Conservation (phyloP, 73 alveolate genomes). For the Paramecium tetraurelia region DNA sequence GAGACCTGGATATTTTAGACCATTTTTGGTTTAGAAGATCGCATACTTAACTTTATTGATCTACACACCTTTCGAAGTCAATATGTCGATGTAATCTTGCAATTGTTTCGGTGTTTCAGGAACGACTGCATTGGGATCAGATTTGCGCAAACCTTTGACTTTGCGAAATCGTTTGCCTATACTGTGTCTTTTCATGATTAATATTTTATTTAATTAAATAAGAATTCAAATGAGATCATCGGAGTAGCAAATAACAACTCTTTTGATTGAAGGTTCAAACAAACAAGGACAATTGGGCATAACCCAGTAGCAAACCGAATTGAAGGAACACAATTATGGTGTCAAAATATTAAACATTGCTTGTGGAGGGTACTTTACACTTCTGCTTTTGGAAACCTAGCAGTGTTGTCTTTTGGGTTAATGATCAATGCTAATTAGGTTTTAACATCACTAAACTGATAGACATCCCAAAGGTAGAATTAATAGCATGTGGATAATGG, state of each 20-base stretch:
- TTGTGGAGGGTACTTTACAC: not conserved
- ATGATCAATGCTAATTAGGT: not conserved
- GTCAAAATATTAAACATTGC: not conserved
- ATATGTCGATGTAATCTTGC: not conserved
- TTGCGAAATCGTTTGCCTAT: not conserved
- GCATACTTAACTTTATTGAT: constrained; percentile 37
- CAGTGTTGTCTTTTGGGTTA: not conserved
- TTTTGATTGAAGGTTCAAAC: not conserved
- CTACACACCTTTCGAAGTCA: not conserved
- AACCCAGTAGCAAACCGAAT: not conserved
- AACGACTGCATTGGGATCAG: not conserved
- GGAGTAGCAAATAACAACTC: not conserved
- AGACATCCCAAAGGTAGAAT: not conserved
- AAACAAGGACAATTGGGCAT: not conserved
- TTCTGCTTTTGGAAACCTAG: not conserved
- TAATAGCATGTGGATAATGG: not conserved
- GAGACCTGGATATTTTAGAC: constrained; percentile 54
- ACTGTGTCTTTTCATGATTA: not conserved
- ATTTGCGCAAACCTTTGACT: not conserved
- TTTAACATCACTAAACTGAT: not conserved
- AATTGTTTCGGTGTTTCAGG: not conserved
- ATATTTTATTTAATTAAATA: not conserved
- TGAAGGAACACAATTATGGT: not conserved
- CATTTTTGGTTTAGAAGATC: constrained; percentile 46
- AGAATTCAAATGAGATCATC: not conserved